Evolutionary conservation across 495 filamentous ascomycete species (phyloP), one percentile per base, ranked within the genome.

Genomic region (Xylaria nigripes): DNA sequence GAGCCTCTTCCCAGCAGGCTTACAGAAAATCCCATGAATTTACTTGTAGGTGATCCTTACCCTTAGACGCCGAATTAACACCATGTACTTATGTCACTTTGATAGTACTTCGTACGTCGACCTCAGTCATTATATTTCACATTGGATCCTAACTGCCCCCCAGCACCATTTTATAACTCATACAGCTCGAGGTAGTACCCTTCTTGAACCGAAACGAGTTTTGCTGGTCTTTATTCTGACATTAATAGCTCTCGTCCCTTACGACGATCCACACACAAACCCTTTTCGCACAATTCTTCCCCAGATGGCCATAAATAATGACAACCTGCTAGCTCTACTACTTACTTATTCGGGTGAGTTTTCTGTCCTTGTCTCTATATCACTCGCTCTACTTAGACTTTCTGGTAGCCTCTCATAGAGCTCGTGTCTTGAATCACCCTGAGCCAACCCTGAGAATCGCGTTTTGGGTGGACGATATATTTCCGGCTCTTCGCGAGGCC

Each of bases 401-500:
- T 19, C n/a, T 25, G n/a, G 19, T 49, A 62, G 89, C 89, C 23
- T 86, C 81, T 51, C 89, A 95, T 63, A 83, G 89, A 45, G 87
- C 89, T 23, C 81, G 86, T 23, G 81, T 91, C 29, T 68, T 95
- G 29, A 75, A 79, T 9, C 86, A 90, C 45, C 77, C 78, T 0
- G 89, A 93, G 63, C 89, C 89, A 1, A 77, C 81, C 6, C 86
- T 80, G 62, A 81, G 89, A 22, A 94, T 94, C 44, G 86, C 87
- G 1, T 70, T 77, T 22, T 92, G 84, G 80, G 86, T 93, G 15
- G 76, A 86, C 63, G 80, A 87, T 57, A 86, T 92, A 12, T 89
- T 95, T 53, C 84, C 85, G 0, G 78, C 82, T 19, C 76, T 95
- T 21, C 79, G 85, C 25, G 65, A 81, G 30, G 85, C 86, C 8